Evolutionary conservation across 306 rosid species (phyloP).

Genomic region (Vicia faba): DNA sequence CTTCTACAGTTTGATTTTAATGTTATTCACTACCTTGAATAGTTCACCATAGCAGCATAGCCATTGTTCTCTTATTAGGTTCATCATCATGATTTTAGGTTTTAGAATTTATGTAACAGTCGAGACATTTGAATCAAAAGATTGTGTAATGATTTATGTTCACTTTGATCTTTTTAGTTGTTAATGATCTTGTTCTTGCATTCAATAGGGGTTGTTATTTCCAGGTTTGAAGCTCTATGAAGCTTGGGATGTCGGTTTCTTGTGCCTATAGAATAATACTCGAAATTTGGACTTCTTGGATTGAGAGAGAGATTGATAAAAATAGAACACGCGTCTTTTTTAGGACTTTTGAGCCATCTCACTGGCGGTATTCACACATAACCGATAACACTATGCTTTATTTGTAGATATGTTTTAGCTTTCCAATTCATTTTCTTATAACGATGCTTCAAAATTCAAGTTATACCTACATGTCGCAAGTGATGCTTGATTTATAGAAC

Average conservation of each 20-base stretch:
- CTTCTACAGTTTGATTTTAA: slow-evolving; percentile 17
- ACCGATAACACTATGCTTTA: slow-evolving; percentile 34
- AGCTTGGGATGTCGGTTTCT: slow-evolving; percentile 68
- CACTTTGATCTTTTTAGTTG: slow-evolving; percentile 13
- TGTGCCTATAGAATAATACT: slow-evolving; percentile 65
- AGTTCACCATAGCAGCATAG: neutral
- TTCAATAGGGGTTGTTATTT: slow-evolving; percentile 79
- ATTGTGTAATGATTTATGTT: neutral
- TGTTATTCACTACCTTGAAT: neutral
- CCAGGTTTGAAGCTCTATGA: slow-evolving; percentile 62
- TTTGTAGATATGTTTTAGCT: slow-evolving; percentile 13
- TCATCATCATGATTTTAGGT: slow-evolving; percentile 13
- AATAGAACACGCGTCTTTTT: slow-evolving; percentile 68
- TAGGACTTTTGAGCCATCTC: slow-evolving; percentile 85
- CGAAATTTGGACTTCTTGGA: slow-evolving; percentile 78
- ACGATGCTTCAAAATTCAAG: slow-evolving; percentile 12
- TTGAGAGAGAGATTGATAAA: slow-evolving; percentile 56
- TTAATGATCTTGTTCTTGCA: slow-evolving; percentile 10
- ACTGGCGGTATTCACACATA: slow-evolving; percentile 70
- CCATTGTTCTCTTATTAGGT: slow-evolving; percentile 11
- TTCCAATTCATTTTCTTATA: slow-evolving; percentile 15
- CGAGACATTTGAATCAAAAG: slow-evolving; percentile 1
- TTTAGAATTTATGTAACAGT: slow-evolving; percentile 12
- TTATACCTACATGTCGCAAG: slow-evolving; percentile 5
- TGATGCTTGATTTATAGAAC: slow-evolving; percentile 1